These are phyloP conservation scores for Ensete glaucum DNA, from an alignment of 176 grass and related monocot genomes.

Conservation along the genomic window DNA sequence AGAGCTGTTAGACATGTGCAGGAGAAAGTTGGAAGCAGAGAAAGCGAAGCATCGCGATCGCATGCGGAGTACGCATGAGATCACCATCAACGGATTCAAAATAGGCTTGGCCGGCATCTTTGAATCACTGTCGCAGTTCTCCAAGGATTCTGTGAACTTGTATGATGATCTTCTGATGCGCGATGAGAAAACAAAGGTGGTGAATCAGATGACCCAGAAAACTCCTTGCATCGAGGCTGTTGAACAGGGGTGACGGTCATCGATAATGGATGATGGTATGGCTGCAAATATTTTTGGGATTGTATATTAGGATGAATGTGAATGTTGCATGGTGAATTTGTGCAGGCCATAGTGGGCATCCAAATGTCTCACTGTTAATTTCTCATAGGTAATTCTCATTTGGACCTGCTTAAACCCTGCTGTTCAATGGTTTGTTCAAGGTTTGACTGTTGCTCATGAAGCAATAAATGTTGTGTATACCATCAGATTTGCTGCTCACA, in stretches of 20 bases:
- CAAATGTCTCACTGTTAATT: no score
- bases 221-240: conserved; percentile 17
- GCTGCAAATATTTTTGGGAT: neutral
- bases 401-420: neutral
- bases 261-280: conserved; percentile 24
- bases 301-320: neutral
- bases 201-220: conserved; percentile 25
- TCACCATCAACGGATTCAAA: conserved; percentile 92
- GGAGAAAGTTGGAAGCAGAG: conserved; percentile 61
- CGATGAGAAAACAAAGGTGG: conserved; percentile 17
- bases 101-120: conserved; percentile 85
- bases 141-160: conserved; percentile 49
- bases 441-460: neutral
- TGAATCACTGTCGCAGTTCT: conserved; percentile 73
- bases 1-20: conserved; percentile 48
- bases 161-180: conserved; percentile 51
- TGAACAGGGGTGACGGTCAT: conserved; percentile 7
- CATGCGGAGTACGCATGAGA: conserved; percentile 66
- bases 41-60: conserved; percentile 67
- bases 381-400: neutral
- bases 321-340: neutral
- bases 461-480: neutral
- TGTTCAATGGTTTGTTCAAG: neutral
- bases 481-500: neutral
- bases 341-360: neutral